These are phyloP conservation scores for Hibiscus tridactylites DNA, from an alignment of 345 rosid species.

Conservation along the genomic window DNA sequence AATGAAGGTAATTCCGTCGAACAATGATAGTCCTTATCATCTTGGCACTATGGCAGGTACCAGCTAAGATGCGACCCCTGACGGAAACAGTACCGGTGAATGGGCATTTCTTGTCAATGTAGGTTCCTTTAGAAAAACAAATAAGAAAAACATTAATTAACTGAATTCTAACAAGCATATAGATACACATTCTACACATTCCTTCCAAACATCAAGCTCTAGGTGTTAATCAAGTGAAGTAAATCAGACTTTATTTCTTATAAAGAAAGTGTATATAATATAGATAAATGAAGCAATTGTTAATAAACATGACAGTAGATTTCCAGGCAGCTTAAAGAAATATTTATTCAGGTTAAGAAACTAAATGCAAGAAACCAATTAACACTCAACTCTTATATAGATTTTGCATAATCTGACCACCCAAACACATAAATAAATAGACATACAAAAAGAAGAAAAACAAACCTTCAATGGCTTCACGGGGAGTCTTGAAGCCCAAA, in stretches of 20 bases:
- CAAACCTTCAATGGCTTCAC: constrained; percentile 81
- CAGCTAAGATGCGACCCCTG: constrained; percentile 89
- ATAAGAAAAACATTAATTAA: not conserved
- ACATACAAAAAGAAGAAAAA: not conserved
- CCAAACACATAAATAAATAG: not conserved
- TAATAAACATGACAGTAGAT: too few species aligned
- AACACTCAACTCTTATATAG: not conserved
- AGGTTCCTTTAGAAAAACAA: constrained; percentile 38
- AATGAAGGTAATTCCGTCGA: constrained; percentile 80
- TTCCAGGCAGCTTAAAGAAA: too few species aligned
- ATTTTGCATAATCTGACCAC: not conserved
- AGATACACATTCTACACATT: not conserved
- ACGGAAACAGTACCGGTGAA: constrained; percentile 82
- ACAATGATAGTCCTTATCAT: constrained; percentile 91
- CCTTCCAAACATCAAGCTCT: not conserved
- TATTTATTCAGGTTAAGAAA: not conserved
- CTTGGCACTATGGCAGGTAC: constrained; percentile 90
- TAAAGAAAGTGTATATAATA: not conserved
- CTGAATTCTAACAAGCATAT: not conserved
- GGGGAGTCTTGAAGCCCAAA: constrained; percentile 86
- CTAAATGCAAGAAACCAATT: not conserved
- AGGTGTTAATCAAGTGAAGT: not conserved
- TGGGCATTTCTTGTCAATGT: constrained; percentile 86
- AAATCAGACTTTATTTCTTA: not conserved
- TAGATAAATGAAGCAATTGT: not conserved